Conservation (phyloP, 140 eudicot genomes). For the Anethum foeniculum region DNA sequence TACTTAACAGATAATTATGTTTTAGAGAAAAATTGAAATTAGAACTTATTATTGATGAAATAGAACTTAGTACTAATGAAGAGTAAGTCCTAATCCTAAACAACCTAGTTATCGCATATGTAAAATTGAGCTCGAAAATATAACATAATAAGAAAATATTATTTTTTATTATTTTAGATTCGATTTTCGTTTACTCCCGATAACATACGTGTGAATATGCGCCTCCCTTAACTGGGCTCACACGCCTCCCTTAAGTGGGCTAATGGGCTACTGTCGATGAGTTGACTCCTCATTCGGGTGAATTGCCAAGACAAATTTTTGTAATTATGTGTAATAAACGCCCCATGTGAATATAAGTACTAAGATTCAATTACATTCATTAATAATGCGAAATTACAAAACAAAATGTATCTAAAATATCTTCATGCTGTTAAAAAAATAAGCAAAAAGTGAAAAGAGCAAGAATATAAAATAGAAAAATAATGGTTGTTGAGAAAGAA, state of each 20-base stretch:
- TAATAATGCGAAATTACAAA: not conserved
- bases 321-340: not conserved
- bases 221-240: not conserved
- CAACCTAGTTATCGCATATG: too few species aligned
- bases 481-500: not conserved
- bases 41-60: too few species aligned
- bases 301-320: not conserved
- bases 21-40: too few species aligned
- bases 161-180: too few species aligned
- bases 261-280: not conserved
- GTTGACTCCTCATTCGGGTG: not conserved
- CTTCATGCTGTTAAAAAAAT: not conserved
- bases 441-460: not conserved
- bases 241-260: not conserved
- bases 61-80: too few species aligned
- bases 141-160: too few species aligned
- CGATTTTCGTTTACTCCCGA: too few species aligned
- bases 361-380: not conserved
- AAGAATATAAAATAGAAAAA: not conserved
- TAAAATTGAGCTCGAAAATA: too few species aligned
- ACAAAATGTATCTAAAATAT: not conserved
- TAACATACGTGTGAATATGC: not conserved
- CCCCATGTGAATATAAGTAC: not conserved
- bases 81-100: too few species aligned
- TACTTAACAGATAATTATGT: too few species aligned